phyloP scores from a whole-genome alignment of 371 early-diverging fungal genomes.

The Nosema bombycis region DNA sequence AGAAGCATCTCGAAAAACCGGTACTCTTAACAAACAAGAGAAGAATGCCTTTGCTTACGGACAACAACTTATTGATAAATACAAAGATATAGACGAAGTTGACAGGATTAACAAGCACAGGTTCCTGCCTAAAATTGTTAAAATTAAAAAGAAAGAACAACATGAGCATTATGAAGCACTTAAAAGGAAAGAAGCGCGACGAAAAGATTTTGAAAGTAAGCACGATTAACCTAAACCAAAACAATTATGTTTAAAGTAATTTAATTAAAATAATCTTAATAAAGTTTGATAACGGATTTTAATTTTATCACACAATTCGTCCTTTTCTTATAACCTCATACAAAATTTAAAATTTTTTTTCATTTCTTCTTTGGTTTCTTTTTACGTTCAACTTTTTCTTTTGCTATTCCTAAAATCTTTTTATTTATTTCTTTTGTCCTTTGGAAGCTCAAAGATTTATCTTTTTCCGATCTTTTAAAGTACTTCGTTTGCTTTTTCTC shows the following conservation, averaged over 20 bases:
- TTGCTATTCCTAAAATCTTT: constrained; percentile 3
- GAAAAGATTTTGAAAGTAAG: constrained; percentile 24
- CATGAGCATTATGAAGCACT: constrained; percentile 58
- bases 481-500: constrained; percentile 45
- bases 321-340: background rate
- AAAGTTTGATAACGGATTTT: background rate
- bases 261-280: background rate
- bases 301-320: background rate
- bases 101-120: constrained; percentile 69
- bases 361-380: background rate
- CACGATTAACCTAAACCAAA: background rate
- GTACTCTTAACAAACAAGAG: constrained; percentile 71
- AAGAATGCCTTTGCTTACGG: constrained; percentile 73
- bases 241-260: background rate
- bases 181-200: constrained; percentile 50
- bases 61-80: constrained; percentile 81
- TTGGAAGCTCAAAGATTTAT: constrained; percentile 10
- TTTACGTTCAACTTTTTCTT: background rate
- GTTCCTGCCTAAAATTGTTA: constrained; percentile 60
- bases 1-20: constrained; percentile 76
- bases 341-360: background rate
- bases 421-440: constrained; percentile 42
- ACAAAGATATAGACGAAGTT: constrained; percentile 80
- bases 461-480: constrained; percentile 30
- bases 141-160: constrained; percentile 52